phyloP scores from a whole-genome alignment of 2,329 filamentous ascomycete species.

The Colletotrichum sojae region DNA sequence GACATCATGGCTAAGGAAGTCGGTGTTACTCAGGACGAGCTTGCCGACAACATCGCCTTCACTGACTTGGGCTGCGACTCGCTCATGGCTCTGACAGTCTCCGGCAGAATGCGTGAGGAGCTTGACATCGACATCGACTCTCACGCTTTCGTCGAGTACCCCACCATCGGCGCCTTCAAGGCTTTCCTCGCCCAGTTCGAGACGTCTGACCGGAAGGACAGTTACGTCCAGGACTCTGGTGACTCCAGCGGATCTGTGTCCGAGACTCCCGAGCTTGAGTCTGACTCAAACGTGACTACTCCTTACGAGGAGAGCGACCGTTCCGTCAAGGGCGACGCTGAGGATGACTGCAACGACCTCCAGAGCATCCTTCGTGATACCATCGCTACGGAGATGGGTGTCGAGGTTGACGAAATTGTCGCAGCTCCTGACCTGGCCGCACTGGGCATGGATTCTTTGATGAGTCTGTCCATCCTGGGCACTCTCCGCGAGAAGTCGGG shows the following conservation, averaged over 20 bases:
- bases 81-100: constrained; percentile 72
- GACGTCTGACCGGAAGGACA: constrained; percentile 45
- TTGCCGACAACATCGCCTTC: constrained; percentile 70
- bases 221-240: constrained; percentile 49
- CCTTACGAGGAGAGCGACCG: constrained; percentile 66
- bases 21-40: constrained; percentile 67
- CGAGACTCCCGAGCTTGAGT: constrained; percentile 60
- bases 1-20: constrained; percentile 70
- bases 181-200: constrained; percentile 55
- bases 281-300: constrained; percentile 67
- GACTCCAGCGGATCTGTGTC: constrained; percentile 58
- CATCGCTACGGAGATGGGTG: constrained; percentile 79
- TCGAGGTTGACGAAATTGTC: constrained; percentile 75
- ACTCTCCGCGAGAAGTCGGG: constrained; percentile 69
- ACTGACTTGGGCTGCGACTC: constrained; percentile 73
- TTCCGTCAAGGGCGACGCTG: constrained; percentile 58
- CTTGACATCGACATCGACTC: constrained; percentile 68
- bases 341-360: constrained; percentile 56
- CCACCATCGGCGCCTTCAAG: constrained; percentile 69
- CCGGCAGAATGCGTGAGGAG: constrained; percentile 70
- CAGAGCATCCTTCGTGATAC: constrained; percentile 73
- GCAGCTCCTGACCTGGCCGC: constrained; percentile 68
- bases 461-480: constrained; percentile 69
- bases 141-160: constrained; percentile 67
- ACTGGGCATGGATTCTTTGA: constrained; percentile 72